phyloP scores from a whole-genome alignment of 768 basidiomycete species.

The Mycena galericulata region DNA sequence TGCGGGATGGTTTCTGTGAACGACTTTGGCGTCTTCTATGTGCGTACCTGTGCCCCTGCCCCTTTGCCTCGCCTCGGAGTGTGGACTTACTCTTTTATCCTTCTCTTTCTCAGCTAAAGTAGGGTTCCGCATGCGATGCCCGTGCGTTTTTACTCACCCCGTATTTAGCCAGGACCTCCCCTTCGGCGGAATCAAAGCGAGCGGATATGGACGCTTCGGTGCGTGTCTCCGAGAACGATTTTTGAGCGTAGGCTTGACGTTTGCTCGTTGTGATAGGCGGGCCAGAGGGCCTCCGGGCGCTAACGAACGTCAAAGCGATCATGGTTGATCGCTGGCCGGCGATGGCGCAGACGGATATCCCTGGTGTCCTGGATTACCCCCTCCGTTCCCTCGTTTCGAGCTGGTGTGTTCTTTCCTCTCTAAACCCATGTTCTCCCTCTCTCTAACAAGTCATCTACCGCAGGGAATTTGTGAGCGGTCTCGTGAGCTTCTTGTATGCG shows the following conservation, averaged over 20 bases:
- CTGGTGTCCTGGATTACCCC: conserved; percentile 88
- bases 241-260: conserved; percentile 30
- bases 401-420: conserved; percentile 65
- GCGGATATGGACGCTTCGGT: conserved; percentile 96
- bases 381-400: conserved; percentile 77
- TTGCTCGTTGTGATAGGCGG: conserved; percentile 67
- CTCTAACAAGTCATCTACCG: not conserved
- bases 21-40: conserved; percentile 92
- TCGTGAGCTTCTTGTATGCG: conserved; percentile 65
- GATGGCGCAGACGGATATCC: conserved; percentile 86
- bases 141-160: conserved; percentile 18
- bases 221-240: conserved; percentile 36
- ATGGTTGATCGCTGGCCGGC: conserved; percentile 89
- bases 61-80: too few species aligned
- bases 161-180: conserved; percentile 84
- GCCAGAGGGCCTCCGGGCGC: conserved; percentile 89
- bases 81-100: conserved; percentile 29
- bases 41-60: conserved; percentile 52
- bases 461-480: conserved; percentile 64
- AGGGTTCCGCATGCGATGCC: conserved; percentile 41
- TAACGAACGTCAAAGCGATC: conserved; percentile 92
- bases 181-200: conserved; percentile 92
- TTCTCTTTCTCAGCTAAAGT: conserved; percentile 69
- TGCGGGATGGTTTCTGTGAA: conserved; percentile 99
- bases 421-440: not conserved